Evolutionary conservation across 2,329 filamentous ascomycete genomes (phyloP), one percentile per base, ranked within the genome.

Genomic region (Akanthomyces dipterigenus): DNA sequence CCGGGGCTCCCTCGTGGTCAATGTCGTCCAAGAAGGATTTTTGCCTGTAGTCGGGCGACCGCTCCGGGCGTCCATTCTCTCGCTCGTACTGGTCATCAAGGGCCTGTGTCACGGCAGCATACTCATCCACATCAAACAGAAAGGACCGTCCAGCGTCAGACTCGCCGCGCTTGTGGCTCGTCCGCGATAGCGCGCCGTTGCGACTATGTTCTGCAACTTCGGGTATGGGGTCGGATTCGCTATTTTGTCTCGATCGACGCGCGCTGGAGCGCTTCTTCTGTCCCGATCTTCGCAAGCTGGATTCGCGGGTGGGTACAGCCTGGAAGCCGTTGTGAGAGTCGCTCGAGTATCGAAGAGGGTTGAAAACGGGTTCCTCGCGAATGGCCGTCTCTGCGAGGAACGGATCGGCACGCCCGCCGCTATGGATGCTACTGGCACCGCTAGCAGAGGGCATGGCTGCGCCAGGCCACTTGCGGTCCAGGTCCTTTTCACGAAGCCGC

Each of bases 1-100:
- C 88, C 1, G 89, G 88, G 0, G 89, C 89, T 16, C 85, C 86
- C 20, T 90, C 87, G 24, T 89, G 83, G 2, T 76, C 69, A 36
- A 63, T 34, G 16, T 55, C 55, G 26, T 63, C 50, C n/a, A 57
- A 12, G 12, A 55, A 63, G n/a, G 42, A 55, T 5, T 43, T 18
- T 26, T 59, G 56, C 18, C 50, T 42, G 34, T 49, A 38, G 22
- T 42, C 49, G 12, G 16, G 18, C 5, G 71, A 71, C 12, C 75
- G 72, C 0, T 67, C 43, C 3, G 43, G 31, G 28, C 28, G 34
- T 54, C 62, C 62, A 24, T 64, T 62, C 14, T 66, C 64, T n/a
- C 65, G 63, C 24, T 63, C 55, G 11, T 75, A 70, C 20, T 76
- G 73, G 9, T 73, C 69, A 26, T 71, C 65, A 69, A 67, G 60